These are phyloP conservation scores for Hericium rajendrae DNA, from an alignment of 768 basidiomycete species.

Conservation along the genomic window DNA sequence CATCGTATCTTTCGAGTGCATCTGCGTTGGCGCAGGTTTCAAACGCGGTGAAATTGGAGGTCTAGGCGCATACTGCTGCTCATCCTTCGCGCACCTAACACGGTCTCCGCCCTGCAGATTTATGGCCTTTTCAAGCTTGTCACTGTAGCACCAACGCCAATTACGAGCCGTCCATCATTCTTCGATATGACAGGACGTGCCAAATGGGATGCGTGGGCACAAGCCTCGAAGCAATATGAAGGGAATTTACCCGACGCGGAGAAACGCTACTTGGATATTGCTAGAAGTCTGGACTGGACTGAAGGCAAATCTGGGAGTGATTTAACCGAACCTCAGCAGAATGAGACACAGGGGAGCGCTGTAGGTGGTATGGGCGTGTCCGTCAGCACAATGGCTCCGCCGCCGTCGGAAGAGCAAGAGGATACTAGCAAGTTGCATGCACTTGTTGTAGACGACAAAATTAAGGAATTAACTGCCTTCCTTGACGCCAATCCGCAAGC, in stretches of 20 bases:
- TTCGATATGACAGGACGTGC: slow-evolving; percentile 74
- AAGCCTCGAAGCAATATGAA: slow-evolving; percentile 38
- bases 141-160: slow-evolving; percentile 48
- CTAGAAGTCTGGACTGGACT: slow-evolving; percentile 60
- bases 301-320: slow-evolving; percentile 21
- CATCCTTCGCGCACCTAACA: slow-evolving; percentile 10
- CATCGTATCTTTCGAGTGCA: slow-evolving; percentile 49
- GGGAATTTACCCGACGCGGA: slow-evolving; percentile 41
- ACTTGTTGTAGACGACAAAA: slow-evolving; percentile 50
- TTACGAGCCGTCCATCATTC: slow-evolving; percentile 53
- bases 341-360: slow-evolving; percentile 7
- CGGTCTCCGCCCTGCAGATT: slow-evolving; percentile 34
- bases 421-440: slow-evolving; percentile 37
- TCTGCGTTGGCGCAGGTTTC: slow-evolving; percentile 47
- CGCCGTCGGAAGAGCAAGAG: slow-evolving; percentile 25
- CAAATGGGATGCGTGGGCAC: slow-evolving; percentile 82
- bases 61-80: slow-evolving; percentile 23
- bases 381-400: slow-evolving; percentile 51
- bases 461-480: slow-evolving; percentile 32
- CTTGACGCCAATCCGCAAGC: slow-evolving; percentile 29
- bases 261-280: slow-evolving; percentile 58
- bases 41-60: slow-evolving; percentile 66
- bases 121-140: slow-evolving; percentile 79
- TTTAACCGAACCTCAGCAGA: slow-evolving; percentile 11
- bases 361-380: slow-evolving; percentile 44